These are phyloP conservation scores for Exophiala mesophila DNA, from an alignment of 2,329 filamentous ascomycete genomes.

Conservation along the genomic window DNA sequence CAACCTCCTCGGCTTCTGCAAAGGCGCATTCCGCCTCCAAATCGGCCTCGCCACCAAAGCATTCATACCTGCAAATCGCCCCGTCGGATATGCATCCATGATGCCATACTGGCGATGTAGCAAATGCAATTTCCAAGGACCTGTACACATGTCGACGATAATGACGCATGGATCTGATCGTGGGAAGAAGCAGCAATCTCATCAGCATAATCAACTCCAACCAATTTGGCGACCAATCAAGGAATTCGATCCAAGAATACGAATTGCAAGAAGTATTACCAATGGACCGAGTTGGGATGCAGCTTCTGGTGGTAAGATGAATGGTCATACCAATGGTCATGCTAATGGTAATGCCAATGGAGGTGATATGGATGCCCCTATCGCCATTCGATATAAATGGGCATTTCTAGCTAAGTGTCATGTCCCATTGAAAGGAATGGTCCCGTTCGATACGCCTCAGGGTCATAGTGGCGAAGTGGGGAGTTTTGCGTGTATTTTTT, in stretches of 20 bases:
- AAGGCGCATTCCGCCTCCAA: conserved; percentile 23
- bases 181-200: conserved; percentile 15
- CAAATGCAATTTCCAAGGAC: conserved; percentile 43
- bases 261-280: conserved; percentile 5
- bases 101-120: conserved; percentile 35
- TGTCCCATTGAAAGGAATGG: conserved; percentile 31
- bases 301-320: too few species aligned
- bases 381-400: conserved; percentile 43
- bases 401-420: conserved; percentile 46
- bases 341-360: too few species aligned
- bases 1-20: conserved; percentile 40
- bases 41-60: conserved; percentile 23
- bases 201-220: too few species aligned
- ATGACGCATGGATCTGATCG: conserved; percentile 8
- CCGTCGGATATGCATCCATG: conserved; percentile 20
- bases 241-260: conserved; percentile 30
- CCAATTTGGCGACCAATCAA: conserved; percentile 18
- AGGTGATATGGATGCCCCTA: not conserved
- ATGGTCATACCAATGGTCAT: too few species aligned
- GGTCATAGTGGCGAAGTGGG: conserved; percentile 22
- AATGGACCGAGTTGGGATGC: too few species aligned
- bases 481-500: conserved; percentile 45
- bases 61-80: conserved; percentile 18
- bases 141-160: conserved; percentile 24
- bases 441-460: conserved; percentile 22